A percentile compares a stretch with the other conserved stretches of the same genome.
Evolutionary conservation across 768 basidiomycete species (phyloP).

Genomic region (Cystofilobasidium macerans): DNA sequence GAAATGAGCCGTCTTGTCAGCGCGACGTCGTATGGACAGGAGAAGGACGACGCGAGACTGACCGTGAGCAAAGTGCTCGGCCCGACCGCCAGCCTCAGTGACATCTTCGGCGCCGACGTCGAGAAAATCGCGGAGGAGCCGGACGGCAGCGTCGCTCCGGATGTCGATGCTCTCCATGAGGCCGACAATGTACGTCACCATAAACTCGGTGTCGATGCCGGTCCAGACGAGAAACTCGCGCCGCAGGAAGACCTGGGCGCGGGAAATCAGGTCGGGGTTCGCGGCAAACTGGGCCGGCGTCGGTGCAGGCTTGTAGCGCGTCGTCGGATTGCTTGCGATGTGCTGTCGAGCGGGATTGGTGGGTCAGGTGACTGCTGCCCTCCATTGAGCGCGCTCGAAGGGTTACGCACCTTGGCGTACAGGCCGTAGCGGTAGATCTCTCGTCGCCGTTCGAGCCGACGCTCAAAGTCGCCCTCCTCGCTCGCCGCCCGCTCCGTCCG

Average conservation of each 20-base stretch:
- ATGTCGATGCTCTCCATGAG: constrained; percentile 89
- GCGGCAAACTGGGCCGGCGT: constrained; percentile 70
- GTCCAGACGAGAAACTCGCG: constrained; percentile 81
- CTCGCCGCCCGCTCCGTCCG: constrained; percentile 41
- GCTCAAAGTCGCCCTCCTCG: constrained; percentile 56
- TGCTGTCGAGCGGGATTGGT: constrained; percentile 47
- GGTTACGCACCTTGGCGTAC: constrained; percentile 66
- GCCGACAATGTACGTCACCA: constrained; percentile 76
- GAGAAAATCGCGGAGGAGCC: constrained; percentile 66
- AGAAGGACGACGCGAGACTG: constrained; percentile 31
- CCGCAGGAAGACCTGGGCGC: constrained; percentile 52
- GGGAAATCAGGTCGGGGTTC: constrained; percentile 41
- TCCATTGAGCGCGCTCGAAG: background rate
- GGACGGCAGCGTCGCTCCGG: constrained; percentile 68
- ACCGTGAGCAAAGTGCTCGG: constrained; percentile 94
- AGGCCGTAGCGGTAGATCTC: constrained; percentile 71
- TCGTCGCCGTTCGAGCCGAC: constrained; percentile 58
- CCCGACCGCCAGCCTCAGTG: constrained; percentile 45
- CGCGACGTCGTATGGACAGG: constrained; percentile 2
- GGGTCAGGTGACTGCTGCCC: too few relatives aligned
- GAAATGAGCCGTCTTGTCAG: background rate
- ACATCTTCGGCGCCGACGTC: constrained; percentile 53
- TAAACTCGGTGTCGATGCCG: constrained; percentile 84
- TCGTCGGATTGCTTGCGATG: constrained; percentile 74
- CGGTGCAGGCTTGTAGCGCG: constrained; percentile 82